Evolutionary conservation across 352 stramenopile species (phyloP).

Genomic region (Phytophthora chlamydospora): DNA sequence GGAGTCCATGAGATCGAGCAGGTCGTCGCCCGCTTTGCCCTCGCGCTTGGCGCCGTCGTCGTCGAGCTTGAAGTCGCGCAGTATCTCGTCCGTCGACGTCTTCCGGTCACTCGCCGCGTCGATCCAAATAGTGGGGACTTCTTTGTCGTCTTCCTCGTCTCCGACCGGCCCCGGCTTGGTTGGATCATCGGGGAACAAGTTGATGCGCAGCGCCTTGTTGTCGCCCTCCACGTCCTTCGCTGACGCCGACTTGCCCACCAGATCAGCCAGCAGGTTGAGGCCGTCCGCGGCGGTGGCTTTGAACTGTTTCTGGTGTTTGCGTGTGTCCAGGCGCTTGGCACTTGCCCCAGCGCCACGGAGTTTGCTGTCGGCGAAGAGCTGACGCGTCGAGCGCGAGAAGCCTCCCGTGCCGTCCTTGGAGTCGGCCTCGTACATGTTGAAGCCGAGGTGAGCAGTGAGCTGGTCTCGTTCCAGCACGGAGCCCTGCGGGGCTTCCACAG

Average conservation of each 20-base stretch:
- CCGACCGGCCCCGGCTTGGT: slow-evolving; percentile 39
- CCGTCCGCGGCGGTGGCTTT: slow-evolving; percentile 82
- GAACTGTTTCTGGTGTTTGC: slow-evolving; percentile 66
- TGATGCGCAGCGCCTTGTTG: slow-evolving; percentile 74
- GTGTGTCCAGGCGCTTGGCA: slow-evolving; percentile 35
- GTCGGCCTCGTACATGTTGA: slow-evolving; percentile 89
- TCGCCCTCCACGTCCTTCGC: slow-evolving; percentile 55
- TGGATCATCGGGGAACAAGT: slow-evolving; percentile 74
- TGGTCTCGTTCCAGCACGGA: slow-evolving; percentile 69
- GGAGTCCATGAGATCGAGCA: slow-evolving; percentile 91
- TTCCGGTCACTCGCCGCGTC: slow-evolving; percentile 81
- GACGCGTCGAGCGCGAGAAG: slow-evolving; percentile 50
- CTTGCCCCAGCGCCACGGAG: slow-evolving; percentile 20
- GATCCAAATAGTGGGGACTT: slow-evolving; percentile 82
- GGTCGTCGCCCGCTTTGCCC: slow-evolving; percentile 65
- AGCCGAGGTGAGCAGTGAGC: slow-evolving; percentile 61
- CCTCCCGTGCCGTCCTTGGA: slow-evolving; percentile 48
- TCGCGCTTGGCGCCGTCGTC: slow-evolving; percentile 51
- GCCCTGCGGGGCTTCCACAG: slow-evolving; percentile 54
- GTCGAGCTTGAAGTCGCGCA: slow-evolving; percentile 72
- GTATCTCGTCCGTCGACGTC: slow-evolving; percentile 45
- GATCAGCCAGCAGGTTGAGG: slow-evolving; percentile 85
- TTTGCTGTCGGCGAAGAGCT: slow-evolving; percentile 74
- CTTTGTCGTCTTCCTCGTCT: slow-evolving; percentile 67
- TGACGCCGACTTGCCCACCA: slow-evolving; percentile 67